These are phyloP conservation scores for Amorphotheca resinae DNA, from an alignment of 495 filamentous ascomycete genomes.

Conservation along the genomic window DNA sequence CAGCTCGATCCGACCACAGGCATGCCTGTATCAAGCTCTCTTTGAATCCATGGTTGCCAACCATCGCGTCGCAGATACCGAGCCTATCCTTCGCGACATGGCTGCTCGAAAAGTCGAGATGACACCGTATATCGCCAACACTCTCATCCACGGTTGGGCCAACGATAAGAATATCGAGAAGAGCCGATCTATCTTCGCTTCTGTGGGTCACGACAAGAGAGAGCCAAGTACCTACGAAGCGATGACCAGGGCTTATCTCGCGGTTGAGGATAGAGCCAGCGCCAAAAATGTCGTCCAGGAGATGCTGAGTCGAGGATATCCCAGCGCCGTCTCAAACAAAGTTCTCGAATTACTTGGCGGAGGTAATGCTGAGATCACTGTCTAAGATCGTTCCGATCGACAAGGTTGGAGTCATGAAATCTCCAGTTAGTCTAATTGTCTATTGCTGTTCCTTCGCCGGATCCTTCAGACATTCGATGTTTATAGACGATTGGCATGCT, in stretches of 20 bases:
- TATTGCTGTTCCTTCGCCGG: conserved; percentile 9
- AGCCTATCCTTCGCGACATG: conserved; percentile 66
- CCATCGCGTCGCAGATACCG: conserved; percentile 65
- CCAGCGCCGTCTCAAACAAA: conserved; percentile 80
- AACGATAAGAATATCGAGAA: conserved; percentile 66
- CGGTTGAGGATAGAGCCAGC: conserved; percentile 60
- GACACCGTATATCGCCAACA: conserved; percentile 97
- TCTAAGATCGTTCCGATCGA: neutral
- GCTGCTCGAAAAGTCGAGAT: conserved; percentile 55
- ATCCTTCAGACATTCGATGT: conserved; percentile 2
- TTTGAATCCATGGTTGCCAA: conserved; percentile 97
- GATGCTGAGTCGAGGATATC: conserved; percentile 85
- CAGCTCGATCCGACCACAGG: conserved; percentile 49
- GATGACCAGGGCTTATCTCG: conserved; percentile 89
- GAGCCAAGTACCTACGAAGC: conserved; percentile 99
- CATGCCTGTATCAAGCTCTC: conserved; percentile 88
- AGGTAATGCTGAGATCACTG: conserved; percentile 22
- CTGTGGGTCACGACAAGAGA: conserved; percentile 58
- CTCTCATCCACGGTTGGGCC: conserved; percentile 97
- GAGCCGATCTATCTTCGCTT: conserved; percentile 65
- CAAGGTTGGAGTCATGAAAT: conserved; percentile 2
- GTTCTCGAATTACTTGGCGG: conserved; percentile 79
- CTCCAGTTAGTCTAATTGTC: conserved; percentile 7
- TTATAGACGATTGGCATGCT: conserved; percentile 11
- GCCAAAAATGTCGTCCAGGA: conserved; percentile 74